Conservation (phyloP, 305 asterid genomes). For the Euphrasia arctica region DNA sequence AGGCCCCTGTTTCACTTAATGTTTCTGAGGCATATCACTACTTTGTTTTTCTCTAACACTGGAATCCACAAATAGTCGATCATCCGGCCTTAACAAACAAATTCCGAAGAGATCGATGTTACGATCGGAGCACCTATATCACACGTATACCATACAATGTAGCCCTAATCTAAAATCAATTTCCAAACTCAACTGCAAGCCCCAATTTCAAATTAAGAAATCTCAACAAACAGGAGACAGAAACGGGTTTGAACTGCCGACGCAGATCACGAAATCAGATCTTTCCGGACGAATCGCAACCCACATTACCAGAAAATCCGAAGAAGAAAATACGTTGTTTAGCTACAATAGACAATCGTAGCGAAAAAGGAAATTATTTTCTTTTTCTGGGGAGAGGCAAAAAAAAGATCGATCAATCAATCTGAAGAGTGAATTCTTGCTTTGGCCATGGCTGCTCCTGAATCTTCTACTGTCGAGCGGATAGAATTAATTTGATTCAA, state of each 20-base stretch:
- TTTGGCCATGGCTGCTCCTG: slow-evolving; percentile 24
- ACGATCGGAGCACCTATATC: not conserved
- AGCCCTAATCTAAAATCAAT: not conserved
- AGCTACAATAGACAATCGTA: slow-evolving; percentile 16
- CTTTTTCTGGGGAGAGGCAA: not conserved
- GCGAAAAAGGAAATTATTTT: not conserved
- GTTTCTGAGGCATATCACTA: slow-evolving; percentile 27
- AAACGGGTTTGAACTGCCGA: slow-evolving; percentile 17
- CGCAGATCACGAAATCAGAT: slow-evolving; percentile 39
- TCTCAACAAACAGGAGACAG: no score
- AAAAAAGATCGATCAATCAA: slow-evolving; percentile 22
- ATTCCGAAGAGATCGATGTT: not conserved
- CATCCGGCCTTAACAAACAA: slow-evolving; percentile 19
- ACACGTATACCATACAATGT: slow-evolving; percentile 7
- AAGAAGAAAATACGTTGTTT: no score
- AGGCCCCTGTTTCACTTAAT: slow-evolving; percentile 32
- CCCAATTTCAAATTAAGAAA: slow-evolving; percentile 27
- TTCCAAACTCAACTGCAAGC: slow-evolving; percentile 16
- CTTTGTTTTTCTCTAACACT: slow-evolving; percentile 26
- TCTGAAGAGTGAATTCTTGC: slow-evolving; percentile 23
- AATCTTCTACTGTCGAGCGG: slow-evolving; percentile 26
- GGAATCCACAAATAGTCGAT: slow-evolving; percentile 29
- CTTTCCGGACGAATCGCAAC: slow-evolving; percentile 33
- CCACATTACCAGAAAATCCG: slow-evolving; percentile 39
- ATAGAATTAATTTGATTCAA: slow-evolving; percentile 21